phyloP scores from a whole-genome alignment of 139 green algal species.

The Coelastrella sp. region DNA sequence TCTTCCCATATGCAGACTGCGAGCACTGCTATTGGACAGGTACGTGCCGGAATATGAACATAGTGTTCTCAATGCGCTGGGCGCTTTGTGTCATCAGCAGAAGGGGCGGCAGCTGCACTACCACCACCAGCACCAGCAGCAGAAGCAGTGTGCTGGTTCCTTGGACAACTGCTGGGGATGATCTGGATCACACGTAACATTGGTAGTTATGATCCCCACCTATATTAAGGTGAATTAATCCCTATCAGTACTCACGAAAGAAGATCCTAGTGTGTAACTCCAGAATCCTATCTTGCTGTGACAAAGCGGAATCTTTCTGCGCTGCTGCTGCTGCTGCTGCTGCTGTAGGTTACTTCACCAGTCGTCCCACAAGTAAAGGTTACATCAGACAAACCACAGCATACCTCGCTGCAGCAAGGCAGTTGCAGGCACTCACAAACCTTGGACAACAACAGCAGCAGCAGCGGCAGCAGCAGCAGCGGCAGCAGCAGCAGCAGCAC shows the following conservation, averaged over 20 bases:
- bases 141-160: neutral
- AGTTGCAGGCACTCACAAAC: constrained; percentile 72
- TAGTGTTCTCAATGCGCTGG: no score
- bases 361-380: constrained; percentile 80
- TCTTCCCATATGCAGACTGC: constrained; percentile 93
- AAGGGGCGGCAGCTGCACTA: neutral
- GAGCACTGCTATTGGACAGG: constrained; percentile 91
- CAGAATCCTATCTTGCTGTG: neutral
- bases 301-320: neutral
- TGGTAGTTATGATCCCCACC: no score
- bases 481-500: neutral
- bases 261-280: no score
- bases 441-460: neutral
- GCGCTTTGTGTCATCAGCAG: neutral
- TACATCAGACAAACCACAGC: constrained; percentile 73
- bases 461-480: constrained; percentile 10
- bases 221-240: no score
- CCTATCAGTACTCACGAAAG: no score
- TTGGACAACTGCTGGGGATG: neutral
- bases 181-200: no score
- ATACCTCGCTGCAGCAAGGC: constrained; percentile 76
- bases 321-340: neutral
- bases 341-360: constrained; percentile 81
- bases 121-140: neutral
- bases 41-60: neutral